Base-by-base conservation (phyloP, 78 protist genomes). In the Bodo saltans region DNA sequence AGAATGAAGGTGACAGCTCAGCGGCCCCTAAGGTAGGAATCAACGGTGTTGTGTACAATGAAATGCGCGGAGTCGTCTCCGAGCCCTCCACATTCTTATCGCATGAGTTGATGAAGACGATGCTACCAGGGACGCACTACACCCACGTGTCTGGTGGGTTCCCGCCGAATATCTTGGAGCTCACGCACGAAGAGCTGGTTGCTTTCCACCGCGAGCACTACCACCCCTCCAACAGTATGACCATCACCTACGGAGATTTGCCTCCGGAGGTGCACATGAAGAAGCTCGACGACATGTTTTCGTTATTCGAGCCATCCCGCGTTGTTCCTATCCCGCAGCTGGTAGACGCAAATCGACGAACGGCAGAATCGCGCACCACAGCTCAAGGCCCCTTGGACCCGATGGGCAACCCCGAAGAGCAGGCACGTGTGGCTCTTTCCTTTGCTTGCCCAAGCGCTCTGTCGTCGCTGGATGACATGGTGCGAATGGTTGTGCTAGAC, bases 1-100 rank as follows among this genome's bases (percentile, higher is more conserved):
- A 0, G 34, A 0, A 28, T 37, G 35, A 0, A 1, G 29, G 40
- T 11, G 41, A 3, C 29, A n/a, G n/a, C n/a, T n/a, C n/a, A n/a
- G n/a, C n/a, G n/a, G 40, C 79, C 68, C 0, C 25, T 29, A 69
- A 68, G 32, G 37, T 91, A 32, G 70, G 80, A 33, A 79, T 85
- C 84, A 92, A 94, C 53, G 97, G 97, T 21, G 92, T 94, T 34
- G 97, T 94, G 27, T 92, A 76, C 84, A 94, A 92, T 69, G 97
- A 94, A 72, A 94, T 94, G 97, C 90, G 91, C 83, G 97, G 95
- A 17, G 90, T 86, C 27, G 27, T 89, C 69, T 72, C 4, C 39
- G 73, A 81, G 34, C 84, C 88, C 0, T 1, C 47, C 37, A 0
- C 72, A 80, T 2, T 83, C 69, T 71, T 88, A 85, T 33, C 33